Conservation (phyloP, 1,284 basidiomycete genomes). For the Trametes sp. region DNA sequence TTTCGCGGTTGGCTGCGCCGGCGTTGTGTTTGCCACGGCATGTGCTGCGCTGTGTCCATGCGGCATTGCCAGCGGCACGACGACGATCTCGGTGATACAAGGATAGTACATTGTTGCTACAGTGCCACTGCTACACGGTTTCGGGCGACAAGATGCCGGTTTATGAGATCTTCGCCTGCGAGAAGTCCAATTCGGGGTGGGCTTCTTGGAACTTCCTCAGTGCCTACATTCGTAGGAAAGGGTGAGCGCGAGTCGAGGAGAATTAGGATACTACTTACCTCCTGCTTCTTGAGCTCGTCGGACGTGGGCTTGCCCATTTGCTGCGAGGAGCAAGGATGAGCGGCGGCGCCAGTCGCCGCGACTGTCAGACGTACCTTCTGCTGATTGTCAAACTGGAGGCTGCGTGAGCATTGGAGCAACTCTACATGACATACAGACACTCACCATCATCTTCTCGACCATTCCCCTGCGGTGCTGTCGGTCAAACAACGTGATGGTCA, state of each 20-base stretch:
- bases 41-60: not conserved
- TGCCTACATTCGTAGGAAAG: conserved; percentile 54
- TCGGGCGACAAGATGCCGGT: not conserved
- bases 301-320: conserved; percentile 96
- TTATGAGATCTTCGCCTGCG: conserved; percentile 86
- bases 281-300: conserved; percentile 89
- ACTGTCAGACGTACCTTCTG: conserved; percentile 73
- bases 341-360: not conserved
- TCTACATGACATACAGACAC: conserved; percentile 37
- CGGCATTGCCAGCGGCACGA: not conserved
- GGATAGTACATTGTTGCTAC: not conserved
- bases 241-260: not conserved
- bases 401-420: conserved; percentile 7
- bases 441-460: conserved; percentile 99
- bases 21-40: not conserved
- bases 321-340: conserved; percentile 49
- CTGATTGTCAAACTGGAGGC: conserved; percentile 85
- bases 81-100: conserved; percentile 3
- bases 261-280: conserved; percentile 55
- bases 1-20: not conserved
- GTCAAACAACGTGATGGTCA: conserved; percentile 2
- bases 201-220: conserved; percentile 88
- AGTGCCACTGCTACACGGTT: not conserved
- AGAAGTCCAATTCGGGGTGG: conserved; percentile 96
- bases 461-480: conserved; percentile 72